A percentile compares a stretch with the other conserved stretches of the same genome.
phyloP scores from a whole-genome alignment of 352 stramenopile genomes.

The Phytophthora sp. region DNA sequence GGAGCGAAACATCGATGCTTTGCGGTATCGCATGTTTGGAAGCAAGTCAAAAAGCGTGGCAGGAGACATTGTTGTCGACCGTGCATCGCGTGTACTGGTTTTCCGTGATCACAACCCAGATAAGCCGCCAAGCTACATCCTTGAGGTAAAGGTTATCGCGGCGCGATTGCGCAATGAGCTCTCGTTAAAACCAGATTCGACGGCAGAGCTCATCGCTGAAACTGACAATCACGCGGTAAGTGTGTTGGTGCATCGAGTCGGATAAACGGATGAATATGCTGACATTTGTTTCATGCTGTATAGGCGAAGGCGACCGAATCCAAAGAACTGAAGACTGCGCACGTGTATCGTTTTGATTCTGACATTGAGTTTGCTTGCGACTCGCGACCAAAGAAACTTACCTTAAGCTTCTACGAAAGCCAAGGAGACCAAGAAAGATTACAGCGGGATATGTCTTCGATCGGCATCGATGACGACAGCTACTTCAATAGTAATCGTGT shows the following conservation, averaged over 20 bases:
- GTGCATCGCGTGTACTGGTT: conserved; percentile 80
- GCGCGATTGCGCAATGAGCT: conserved; percentile 72
- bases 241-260: background rate
- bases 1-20: conserved; percentile 71
- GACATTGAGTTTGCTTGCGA: conserved; percentile 77
- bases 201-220: conserved; percentile 63
- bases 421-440: conserved; percentile 33
- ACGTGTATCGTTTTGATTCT: conserved; percentile 86
- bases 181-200: conserved; percentile 59
- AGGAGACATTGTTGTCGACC: conserved; percentile 79
- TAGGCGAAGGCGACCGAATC: conserved; percentile 59
- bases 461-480: conserved; percentile 67
- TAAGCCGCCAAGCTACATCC: conserved; percentile 63
- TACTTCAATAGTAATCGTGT: conserved; percentile 44
- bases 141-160: conserved; percentile 88
- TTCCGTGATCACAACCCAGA: conserved; percentile 74
- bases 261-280: background rate
- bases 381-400: conserved; percentile 69
- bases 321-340: conserved; percentile 76
- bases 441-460: conserved; percentile 45
- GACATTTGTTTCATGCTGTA: background rate
- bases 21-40: conserved; percentile 76
- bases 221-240: conserved; percentile 72
- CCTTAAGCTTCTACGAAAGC: conserved; percentile 74
- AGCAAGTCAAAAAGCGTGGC: conserved; percentile 71